phyloP scores from a whole-genome alignment of 2,329 filamentous ascomycete species.

The Microsporum audouinii region DNA sequence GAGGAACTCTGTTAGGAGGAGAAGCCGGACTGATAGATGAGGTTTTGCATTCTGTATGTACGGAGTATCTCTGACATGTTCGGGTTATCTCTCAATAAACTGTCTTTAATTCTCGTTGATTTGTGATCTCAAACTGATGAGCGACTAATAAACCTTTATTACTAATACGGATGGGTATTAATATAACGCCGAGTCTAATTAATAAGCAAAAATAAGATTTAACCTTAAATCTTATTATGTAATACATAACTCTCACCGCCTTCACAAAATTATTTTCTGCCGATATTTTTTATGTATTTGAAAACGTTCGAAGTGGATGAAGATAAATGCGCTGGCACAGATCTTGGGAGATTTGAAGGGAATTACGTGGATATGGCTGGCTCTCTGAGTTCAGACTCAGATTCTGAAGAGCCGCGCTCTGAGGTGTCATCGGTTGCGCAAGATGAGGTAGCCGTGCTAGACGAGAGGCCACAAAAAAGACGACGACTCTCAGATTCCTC shows the following conservation, averaged over 20 bases:
- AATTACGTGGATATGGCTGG: background rate
- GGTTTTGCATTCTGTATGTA: background rate
- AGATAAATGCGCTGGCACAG: background rate
- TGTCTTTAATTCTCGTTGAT: no score
- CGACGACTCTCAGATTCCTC: slow-evolving; percentile 29
- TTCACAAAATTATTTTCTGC: background rate
- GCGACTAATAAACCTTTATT: background rate
- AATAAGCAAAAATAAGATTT: background rate
- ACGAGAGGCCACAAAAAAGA: slow-evolving; percentile 28
- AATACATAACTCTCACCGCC: background rate
- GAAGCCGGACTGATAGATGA: slow-evolving; percentile 21
- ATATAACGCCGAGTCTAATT: background rate
- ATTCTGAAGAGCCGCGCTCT: background rate
- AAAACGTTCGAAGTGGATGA: background rate
- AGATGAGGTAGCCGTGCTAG: slow-evolving; percentile 2
- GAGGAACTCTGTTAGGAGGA: slow-evolving; percentile 20
- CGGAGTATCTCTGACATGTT: background rate
- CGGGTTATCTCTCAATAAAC: no score
- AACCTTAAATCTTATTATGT: no score
- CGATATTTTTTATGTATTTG: background rate
- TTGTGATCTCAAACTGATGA: background rate
- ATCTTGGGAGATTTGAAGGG: background rate
- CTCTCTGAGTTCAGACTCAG: background rate
- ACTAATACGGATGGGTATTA: background rate
- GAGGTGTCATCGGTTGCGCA: background rate